Evolutionary conservation across 2,329 filamentous ascomycete species (phyloP), one percentile per base, ranked within the genome.

Genomic region (Pseudodiploospora longispora): DNA sequence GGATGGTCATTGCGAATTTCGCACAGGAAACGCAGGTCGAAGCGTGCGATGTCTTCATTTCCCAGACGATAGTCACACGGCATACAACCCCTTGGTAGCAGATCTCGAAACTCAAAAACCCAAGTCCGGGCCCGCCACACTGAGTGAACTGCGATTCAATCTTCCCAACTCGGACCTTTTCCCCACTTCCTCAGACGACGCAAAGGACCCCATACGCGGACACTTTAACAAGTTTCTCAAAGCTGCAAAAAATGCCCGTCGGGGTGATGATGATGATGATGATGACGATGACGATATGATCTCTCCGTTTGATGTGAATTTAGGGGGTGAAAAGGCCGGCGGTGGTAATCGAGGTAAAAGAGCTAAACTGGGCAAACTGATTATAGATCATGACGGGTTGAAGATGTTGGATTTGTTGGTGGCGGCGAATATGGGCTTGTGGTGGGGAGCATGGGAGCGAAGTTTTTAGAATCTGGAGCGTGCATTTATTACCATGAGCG

Each of bases 381-480:
- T 97, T 41, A 76, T 98, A 33, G 80, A 89, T 54, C 82, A 91
- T 44, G 90, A 95, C 56, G 93, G 93, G 0, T 67, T 95, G 52
- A 95, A 95, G 70, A 97, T 98, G 91, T 65, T 97, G 56, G 93
- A 98, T 70, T 64, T 98, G 47, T 72, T 95, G 0, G 87, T 98
- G 19, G 87, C 91, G 4, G 85, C 89, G 8, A 96, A 95, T 59
- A 78, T 98, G 66, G 88, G 86, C 1, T 70, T 97, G 10, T 98
- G 90, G 87, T 97, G 91, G 90, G 82, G 82, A 55, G 81, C 86
- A 4, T 96, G 89, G 77, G 84, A 87, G 55, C 73, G 68, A 55
- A 72, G 65, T 58, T 67, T 66, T 47, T 67, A 19, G 19, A 19
- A 19, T 19, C 19, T 19, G 19, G 51, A 57, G 27, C 45, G 44